These are phyloP conservation scores for Exserohilum turcica DNA, from an alignment of 2,329 filamentous ascomycete species.

Conservation along the genomic window DNA sequence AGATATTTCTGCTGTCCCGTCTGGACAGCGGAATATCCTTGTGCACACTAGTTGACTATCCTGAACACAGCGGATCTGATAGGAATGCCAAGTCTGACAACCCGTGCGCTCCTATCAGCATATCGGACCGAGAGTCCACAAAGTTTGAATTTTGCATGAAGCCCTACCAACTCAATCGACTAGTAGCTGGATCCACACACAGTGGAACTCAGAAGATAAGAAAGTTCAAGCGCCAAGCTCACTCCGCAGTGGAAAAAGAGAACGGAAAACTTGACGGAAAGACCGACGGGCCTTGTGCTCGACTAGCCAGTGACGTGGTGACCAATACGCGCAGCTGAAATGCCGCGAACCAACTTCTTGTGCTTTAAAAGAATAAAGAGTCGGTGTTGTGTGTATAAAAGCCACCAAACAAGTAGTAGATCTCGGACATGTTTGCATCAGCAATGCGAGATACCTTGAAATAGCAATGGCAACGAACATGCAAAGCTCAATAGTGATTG, in stretches of 20 bases:
- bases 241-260: neutral
- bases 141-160: neutral
- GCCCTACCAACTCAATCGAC: neutral
- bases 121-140: neutral
- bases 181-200: neutral
- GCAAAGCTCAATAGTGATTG: slow-evolving; percentile 20
- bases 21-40: neutral
- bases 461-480: neutral
- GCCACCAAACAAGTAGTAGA: no score
- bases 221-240: neutral
- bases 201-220: neutral
- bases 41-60: neutral
- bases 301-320: neutral
- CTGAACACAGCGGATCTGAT: neutral
- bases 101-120: neutral
- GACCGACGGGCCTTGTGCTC: neutral
- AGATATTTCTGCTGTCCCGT: neutral
- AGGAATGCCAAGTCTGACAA: slow-evolving; percentile 2
- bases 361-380: neutral
- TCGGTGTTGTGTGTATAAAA: neutral
- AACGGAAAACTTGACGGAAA: slow-evolving; percentile 2
- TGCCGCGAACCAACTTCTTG: neutral
- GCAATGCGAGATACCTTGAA: neutral
- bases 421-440: neutral
- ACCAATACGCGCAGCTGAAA: neutral